Conservation (phyloP, 306 rosid genomes). For the Medicago arabica region DNA sequence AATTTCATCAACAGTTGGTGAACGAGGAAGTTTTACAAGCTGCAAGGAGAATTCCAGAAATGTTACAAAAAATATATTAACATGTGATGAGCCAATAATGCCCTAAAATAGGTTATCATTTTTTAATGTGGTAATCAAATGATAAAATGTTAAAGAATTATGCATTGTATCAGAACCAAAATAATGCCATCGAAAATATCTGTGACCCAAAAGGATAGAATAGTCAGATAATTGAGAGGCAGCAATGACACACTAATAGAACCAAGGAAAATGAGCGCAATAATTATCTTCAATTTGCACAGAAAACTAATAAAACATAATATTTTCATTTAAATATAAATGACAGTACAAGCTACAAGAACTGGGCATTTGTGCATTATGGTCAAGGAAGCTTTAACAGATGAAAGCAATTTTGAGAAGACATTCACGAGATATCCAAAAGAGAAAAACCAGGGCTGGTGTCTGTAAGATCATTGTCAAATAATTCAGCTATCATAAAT, state of each 20-base stretch:
- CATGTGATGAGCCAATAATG: slow-evolving; percentile 15
- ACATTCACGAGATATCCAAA: neutral
- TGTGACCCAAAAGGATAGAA: slow-evolving; percentile 24
- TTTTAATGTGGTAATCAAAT: slow-evolving; percentile 22
- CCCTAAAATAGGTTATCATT: slow-evolving; percentile 4
- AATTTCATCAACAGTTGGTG: slow-evolving; percentile 97
- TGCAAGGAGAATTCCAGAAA: slow-evolving; percentile 47
- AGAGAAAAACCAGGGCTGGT: slow-evolving; percentile 22
- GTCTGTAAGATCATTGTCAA: slow-evolving; percentile 18
- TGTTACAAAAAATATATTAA: slow-evolving; percentile 35
- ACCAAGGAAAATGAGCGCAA: slow-evolving; percentile 9
- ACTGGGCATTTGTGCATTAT: slow-evolving; percentile 19
- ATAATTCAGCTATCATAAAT: neutral
- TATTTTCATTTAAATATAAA: slow-evolving; percentile 11
- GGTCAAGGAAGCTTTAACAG: slow-evolving; percentile 26
- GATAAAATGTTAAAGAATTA: slow-evolving; percentile 13
- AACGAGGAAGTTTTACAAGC: slow-evolving; percentile 96
- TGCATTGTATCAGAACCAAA: slow-evolving; percentile 24
- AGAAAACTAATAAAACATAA: neutral
- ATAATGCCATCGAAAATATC: slow-evolving; percentile 29
- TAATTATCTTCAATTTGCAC: slow-evolving; percentile 11
- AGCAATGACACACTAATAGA: slow-evolving; percentile 7
- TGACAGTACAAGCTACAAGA: slow-evolving; percentile 24
- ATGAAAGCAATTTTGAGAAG: slow-evolving; percentile 16
- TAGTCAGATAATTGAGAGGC: slow-evolving; percentile 14